Evolutionary conservation across 1,284 basidiomycete genomes (phyloP), one percentile per base, ranked within the genome.

Genomic region (Phellopilus nigrolimitatus): DNA sequence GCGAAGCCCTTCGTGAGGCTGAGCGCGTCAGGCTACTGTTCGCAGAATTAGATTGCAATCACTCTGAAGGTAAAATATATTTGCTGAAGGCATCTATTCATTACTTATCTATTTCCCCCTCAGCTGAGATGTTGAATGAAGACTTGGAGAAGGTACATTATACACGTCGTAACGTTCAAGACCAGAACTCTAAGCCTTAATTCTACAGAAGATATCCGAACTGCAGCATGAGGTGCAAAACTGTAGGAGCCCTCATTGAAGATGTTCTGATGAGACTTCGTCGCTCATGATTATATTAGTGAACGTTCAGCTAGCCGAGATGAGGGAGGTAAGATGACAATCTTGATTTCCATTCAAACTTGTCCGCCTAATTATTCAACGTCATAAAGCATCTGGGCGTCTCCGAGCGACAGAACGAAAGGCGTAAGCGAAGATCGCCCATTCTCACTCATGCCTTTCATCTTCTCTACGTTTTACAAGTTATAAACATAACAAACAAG

Each of bases 11-110:
- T 4, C 40, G 47, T 19, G 52, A 54, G 15, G 46, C 44, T 17
- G 52, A 54, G 33, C 10, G 24, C 9, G 28, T 54, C 5, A 13
- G 52, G 9, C 19, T 54, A 24, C n/a, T 28, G 25, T 39, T 38
- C 27, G 52, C 52, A 13, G 52, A 54, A 39, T 39, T 47, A 15
- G 52, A 49, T 25, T 34, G 41, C 8, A 45, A 39, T 22, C 47
- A 42, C 9, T 47, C 52, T 13, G 47, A 45, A 39, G 52, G 52
- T 50, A 21, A 43, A 28, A 19, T 15, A 15, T 15, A n/a, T 15
- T 15, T 36, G 7, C 7, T 47, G n/a, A 34, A 24, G n/a, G n/a
- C 6, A 22, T 6, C 24, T 2, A 5, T 25, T 9, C 24, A 21
- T 47, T 37, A 12, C 31, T 33, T n/a, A 34, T 5, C 15, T n/a